Base-by-base conservation (phyloP, 2,329 filamentous ascomycete species). In the Elsinoe perseae region DNA sequence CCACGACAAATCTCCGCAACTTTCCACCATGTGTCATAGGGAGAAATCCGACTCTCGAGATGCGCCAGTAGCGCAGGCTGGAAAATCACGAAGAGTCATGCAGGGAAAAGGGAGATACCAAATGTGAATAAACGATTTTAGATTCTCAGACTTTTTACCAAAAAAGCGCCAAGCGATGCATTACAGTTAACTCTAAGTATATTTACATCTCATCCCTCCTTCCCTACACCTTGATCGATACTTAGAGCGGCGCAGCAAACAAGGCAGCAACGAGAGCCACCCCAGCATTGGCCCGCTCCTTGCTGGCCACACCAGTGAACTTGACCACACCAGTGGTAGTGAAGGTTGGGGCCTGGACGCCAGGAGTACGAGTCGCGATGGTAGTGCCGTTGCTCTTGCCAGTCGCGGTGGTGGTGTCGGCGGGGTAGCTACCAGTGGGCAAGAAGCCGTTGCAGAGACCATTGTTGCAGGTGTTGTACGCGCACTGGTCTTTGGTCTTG, bases 391-490 rank as follows among this genome's bases (percentile, higher is more conserved):
- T 48, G 20, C 48, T 38, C 21, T 27, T 27, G n/a, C 32, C 32
- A 4, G 32, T 23, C 2, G 48, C n/a, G 10, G 36, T 14, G 2
- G 23, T 10, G 18, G 46, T 48, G 9, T 50, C 32, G 27, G 44
- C 44, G 27, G 25, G 44, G 16, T 50, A 50, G 23, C 54, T 28
- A 4, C 57, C 44, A 2, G 58, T 56, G 16, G 59, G 23, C 27
- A 60, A 28, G 56, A 63, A 54, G 21, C 63, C 63, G 23, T 57
- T 62, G 60, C 63, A 65, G 20, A 65, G 46, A 7, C 62, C 62
- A 12, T 61, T 58, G 42, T 60, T 57, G 61, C 63, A 65, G 12
- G 62, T 63, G 50, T 65, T 65, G 60, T 42, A 60, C 1, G 62
- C 62, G 38, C 63, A 65, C 43, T 65, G 62, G n/a, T 44, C 43